Base-by-base conservation (phyloP, 2,329 filamentous ascomycete species). In the Neofusicoccum ribis region DNA sequence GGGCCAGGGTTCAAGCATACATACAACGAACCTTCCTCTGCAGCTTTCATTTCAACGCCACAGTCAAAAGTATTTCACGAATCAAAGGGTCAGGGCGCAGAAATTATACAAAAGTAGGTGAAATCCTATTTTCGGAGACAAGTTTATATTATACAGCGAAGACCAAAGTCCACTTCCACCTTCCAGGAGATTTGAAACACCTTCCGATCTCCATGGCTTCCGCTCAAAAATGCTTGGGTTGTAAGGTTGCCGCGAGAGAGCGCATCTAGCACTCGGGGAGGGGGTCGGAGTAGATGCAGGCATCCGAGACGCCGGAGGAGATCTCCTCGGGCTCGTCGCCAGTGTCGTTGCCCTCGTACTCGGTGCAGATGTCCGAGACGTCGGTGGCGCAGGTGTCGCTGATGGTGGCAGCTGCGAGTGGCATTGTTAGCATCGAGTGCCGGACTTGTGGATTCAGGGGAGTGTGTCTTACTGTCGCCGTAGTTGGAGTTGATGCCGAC, bases 401-500 rank as follows among this genome's bases (percentile, higher is more conserved):
- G 52, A 64, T 58, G 34, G 63, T 64, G 15, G 63, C 52, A 34
- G 63, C 60, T 63, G 39, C 23, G 17, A 27, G 27, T 31, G 27
- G n/a, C 3, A 52, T 23, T 31, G 23, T 63, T 34, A 63, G 46
- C 14, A 44, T 14, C 9, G 7, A 20, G 5, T 3, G 14, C 37
- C 12, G 20, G 46, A 23, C 15, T 14, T 15, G 60, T 3, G 15
- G 23, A 15, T 9, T 3, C 15, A 34, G 36, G 12, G 20, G 52
- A 4, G 15, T 5, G 27, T n/a, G 39, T 52, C 60, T 52, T 36
- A 63, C 60, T 81, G 68, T 83, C 81, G 41, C 81, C 82, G 68
- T 81, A 84, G 78, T 84, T 85, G 65, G 76, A 77, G 77, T 84
- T 84, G 73, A 84, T 83, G 54, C 82, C 81, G 67, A 77, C 80